Percentiles rank a stretch among this genome's conserved stretches.
These are phyloP conservation scores for Septoria petroselini DNA, from an alignment of 2,329 filamentous ascomycete genomes.

Conservation along the genomic window DNA sequence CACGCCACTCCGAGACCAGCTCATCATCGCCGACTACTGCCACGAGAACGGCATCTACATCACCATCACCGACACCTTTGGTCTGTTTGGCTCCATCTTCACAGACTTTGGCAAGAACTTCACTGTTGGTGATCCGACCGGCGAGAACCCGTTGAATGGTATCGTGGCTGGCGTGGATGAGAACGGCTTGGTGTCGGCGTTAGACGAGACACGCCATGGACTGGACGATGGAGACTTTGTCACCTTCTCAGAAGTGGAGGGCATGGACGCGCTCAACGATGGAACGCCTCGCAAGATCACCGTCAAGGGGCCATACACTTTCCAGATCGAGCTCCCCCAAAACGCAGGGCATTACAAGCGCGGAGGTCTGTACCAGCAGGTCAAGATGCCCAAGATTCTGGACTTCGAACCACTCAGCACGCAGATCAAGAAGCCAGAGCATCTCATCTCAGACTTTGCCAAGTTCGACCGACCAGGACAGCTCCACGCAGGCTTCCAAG, in stretches of 20 bases:
- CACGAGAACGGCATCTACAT: constrained; percentile 91
- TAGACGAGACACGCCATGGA: constrained; percentile 92
- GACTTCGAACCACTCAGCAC: constrained; percentile 79
- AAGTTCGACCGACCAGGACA: constrained; percentile 95
- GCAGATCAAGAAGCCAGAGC: constrained; percentile 81
- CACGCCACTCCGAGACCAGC: constrained; percentile 74
- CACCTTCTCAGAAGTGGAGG: constrained; percentile 88
- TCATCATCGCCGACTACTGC: constrained; percentile 85
- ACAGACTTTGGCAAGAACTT: constrained; percentile 97
- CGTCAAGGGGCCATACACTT: constrained; percentile 92
- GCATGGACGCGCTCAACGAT: constrained; percentile 84
- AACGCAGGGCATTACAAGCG: constrained; percentile 81
- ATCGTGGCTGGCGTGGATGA: constrained; percentile 89
- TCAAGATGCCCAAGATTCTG: constrained; percentile 96
- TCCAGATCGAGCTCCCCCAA: constrained; percentile 91
- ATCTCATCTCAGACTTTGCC: constrained; percentile 90
- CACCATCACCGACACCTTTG: constrained; percentile 82
- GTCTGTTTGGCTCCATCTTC: constrained; percentile 92
- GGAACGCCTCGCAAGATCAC: constrained; percentile 83
- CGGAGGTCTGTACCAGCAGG: constrained; percentile 87
- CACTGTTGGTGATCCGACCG: constrained; percentile 81
- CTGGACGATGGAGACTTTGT: constrained; percentile 96
- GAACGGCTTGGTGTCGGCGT: constrained; percentile 83
- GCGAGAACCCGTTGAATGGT: constrained; percentile 80
- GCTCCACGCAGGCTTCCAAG: constrained; percentile 88